Conservation (phyloP, 176 grass and related monocot species). For the Eragrostis nindensis region DNA sequence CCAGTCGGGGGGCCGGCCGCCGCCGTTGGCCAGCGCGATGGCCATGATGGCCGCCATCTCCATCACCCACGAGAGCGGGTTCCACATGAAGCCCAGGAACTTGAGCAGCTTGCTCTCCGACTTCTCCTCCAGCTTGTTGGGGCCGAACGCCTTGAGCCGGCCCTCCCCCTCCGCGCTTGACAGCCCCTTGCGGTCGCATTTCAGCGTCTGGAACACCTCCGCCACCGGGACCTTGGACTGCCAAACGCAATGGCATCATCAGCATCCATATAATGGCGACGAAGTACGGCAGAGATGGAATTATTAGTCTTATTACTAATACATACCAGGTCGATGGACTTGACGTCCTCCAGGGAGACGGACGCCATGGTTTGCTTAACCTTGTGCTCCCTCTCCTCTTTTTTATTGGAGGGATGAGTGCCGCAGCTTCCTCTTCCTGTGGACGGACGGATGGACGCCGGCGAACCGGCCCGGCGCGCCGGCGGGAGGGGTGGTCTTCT, state of each 20-base stretch:
- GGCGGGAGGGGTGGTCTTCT: constrained; percentile 6
- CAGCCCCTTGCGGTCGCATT: constrained; percentile 74
- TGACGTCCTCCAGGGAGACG: constrained; percentile 58
- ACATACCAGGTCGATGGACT: constrained; percentile 60
- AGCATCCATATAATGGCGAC: not conserved
- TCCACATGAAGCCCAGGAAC: constrained; percentile 97
- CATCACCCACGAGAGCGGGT: constrained; percentile 94
- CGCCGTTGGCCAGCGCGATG: constrained; percentile 84
- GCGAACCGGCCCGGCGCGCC: not conserved
- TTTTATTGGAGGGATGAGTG: not conserved
- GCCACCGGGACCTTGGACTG: constrained; percentile 69
- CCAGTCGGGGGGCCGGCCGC: constrained; percentile 79
- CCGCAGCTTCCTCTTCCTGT: not conserved
- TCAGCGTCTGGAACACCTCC: constrained; percentile 85
- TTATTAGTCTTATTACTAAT: too few relatives aligned
- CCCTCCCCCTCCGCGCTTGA: constrained; percentile 51
- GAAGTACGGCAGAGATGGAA: not conserved
- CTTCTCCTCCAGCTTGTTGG: constrained; percentile 99
- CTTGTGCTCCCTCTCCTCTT: not conserved
- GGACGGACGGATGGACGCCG: not conserved
- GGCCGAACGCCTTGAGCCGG: constrained; percentile 66
- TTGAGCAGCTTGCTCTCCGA: constrained; percentile 94
- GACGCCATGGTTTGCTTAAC: constrained; percentile 49
- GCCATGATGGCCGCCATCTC: constrained; percentile 95
- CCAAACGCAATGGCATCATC: not conserved